Evolutionary conservation across 1,139 yeast species (phyloP), one percentile per base, ranked within the genome.

Genomic region (Petasospora fabianii): DNA sequence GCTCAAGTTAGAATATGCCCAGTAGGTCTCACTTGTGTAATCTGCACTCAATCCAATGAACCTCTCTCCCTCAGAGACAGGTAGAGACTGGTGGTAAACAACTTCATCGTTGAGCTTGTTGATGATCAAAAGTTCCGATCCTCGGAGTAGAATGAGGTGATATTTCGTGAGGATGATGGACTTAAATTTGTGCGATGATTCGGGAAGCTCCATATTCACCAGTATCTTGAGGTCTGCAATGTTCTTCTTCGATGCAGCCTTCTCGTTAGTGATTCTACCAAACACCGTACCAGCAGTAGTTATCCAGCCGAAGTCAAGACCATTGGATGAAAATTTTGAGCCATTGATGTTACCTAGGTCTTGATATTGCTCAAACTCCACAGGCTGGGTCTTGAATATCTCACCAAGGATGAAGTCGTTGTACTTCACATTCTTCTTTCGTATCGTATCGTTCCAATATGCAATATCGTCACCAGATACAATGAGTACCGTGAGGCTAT

Each of bases 11-110:
- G 84, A 71, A 49, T 63, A 78, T 3, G 77, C 60, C 92, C 92
- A 83, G 49, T 64, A 80, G 2, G 60, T 56, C 2, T 66, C 59
- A 18, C 68, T 65, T 4, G 60, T 48, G 38, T 67, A 64, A 57
- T 90, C 97, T 4, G 77, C 73, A 2, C 77, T 62, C 3, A 84
- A 58, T 0, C 92, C 92, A 6, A 72, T 44, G 16, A 80, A 58
- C 19, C 61, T 55, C 37, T 75, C 80, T 17, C 62, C 51, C 10
- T 55, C 60, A 1, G 65, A 58, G 4, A 58, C 36, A 15, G 65
- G 64, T 10, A 73, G 51, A 1, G 54, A 47, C 38, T 70, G 71
- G 32, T 68, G 64, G 39, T 60, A 73, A 1, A 68, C 72, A 3
- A 71, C 51, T 31, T 68, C 60, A 42, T 72, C 72, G 48, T 70